These are phyloP conservation scores for Neoascochyta sp. DNA, from an alignment of 2,329 filamentous ascomycete species.

Conservation along the genomic window DNA sequence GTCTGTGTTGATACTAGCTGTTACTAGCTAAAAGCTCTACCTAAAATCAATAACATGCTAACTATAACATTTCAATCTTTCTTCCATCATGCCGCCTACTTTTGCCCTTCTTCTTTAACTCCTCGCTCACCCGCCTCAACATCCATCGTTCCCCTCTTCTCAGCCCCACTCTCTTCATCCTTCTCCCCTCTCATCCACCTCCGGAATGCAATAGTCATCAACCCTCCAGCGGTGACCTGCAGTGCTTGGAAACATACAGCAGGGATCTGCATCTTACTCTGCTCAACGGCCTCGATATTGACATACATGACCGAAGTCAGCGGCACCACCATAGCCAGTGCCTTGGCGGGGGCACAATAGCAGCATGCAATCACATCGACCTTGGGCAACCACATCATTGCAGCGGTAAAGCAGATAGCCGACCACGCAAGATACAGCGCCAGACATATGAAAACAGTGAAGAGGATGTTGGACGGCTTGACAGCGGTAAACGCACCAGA, in stretches of 20 bases:
- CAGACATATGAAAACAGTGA: conserved; percentile 66
- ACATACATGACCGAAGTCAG: conserved; percentile 65
- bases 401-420: conserved; percentile 56
- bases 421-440: conserved; percentile 61
- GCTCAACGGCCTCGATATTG: conserved; percentile 51
- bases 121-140: background rate
- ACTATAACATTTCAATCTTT: too few species aligned
- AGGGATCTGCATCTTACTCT: conserved; percentile 60
- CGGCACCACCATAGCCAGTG: conserved; percentile 66
- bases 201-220: conserved; percentile 43
- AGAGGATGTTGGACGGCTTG: conserved; percentile 59
- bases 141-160: conserved; percentile 17
- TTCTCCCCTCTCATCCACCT: conserved; percentile 53
- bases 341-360: conserved; percentile 71
- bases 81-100: too few species aligned
- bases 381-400: conserved; percentile 52
- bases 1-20: too few species aligned
- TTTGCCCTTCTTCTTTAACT: conserved; percentile 7
- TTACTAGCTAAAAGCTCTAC: too few species aligned
- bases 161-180: conserved; percentile 40
- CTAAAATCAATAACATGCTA: too few species aligned
- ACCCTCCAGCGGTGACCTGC: conserved; percentile 42
- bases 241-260: conserved; percentile 55
- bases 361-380: conserved; percentile 67
- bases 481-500: conserved; percentile 59